These are phyloP conservation scores for Cenchrus purpureus DNA, from an alignment of 176 grass and related monocot genomes.

Conservation along the genomic window DNA sequence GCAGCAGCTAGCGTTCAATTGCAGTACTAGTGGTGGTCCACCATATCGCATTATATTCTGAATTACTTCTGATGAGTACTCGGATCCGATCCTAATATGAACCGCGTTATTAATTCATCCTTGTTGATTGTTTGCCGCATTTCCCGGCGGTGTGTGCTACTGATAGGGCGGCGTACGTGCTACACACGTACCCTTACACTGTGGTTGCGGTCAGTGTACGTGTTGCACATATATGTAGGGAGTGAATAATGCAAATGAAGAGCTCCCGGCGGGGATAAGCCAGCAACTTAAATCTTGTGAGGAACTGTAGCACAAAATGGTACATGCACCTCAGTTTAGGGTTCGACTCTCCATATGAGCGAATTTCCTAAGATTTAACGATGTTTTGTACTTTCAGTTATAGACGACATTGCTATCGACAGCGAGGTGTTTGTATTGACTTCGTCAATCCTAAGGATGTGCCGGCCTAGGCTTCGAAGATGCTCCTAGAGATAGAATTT, in stretches of 20 bases:
- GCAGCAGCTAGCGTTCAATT: neutral
- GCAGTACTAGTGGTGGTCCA: neutral
- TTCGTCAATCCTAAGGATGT: no score
- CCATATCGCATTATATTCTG: neutral
- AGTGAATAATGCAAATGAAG: conserved; percentile 16
- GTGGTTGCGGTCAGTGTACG: neutral
- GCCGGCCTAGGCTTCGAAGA: no score
- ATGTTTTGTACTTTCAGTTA: no score
- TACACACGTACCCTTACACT: neutral
- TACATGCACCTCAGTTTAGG: neutral
- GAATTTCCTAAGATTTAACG: no score
- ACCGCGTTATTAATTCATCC: neutral
- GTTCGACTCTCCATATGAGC: no score
- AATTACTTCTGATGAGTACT: neutral
- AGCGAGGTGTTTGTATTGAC: no score
- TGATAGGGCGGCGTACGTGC: neutral
- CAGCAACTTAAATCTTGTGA: neutral
- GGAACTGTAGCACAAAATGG: neutral
- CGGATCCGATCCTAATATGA: neutral
- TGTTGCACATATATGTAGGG: neutral
- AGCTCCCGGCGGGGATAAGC: neutral
- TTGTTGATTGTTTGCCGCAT: neutral
- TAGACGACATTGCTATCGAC: no score
- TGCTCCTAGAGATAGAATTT: no score
- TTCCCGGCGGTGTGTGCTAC: neutral